Base-by-base conservation (phyloP, 1,139 yeast species). In the Zygosaccharomyces pseudobailii region DNA sequence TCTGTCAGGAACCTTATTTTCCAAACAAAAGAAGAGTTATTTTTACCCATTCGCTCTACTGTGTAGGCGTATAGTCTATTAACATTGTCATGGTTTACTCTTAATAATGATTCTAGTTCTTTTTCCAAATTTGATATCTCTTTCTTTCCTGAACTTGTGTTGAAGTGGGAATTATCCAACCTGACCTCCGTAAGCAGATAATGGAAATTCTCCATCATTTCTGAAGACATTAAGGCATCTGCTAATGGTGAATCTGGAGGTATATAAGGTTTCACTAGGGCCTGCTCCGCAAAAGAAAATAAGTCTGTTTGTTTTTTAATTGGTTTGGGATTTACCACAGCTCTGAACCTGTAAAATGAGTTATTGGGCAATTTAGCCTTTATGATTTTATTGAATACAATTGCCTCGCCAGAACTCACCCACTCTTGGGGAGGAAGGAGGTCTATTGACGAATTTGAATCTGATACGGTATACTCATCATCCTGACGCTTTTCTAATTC, bases 251-350 rank as follows among this genome's bases (percentile, higher is more conserved):
- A 63, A 23, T 64, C 68, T 2, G 75, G 69, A 5, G 75, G 71
- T 2, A 85, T 64, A 55, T 76, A 82, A 0, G 97, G 97, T 57
- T 79, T 82, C 0, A 89, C 97, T 28, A 89, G 68, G 52, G 71
- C 82, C 57, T 84, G 92, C 4, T 70, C 69, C 1, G 89, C 78
- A 67, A 69, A 63, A 7, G 75, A 70, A 49, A 84, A 59, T 45
- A 82, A 56, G 49, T 84, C 87, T 9, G 71, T 66, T 10, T 79
- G 73, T 13, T 59, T 31, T 31, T 71, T 68, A 27, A 80, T 71
- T 2, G 80, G 80, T 36, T 79, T 73, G 48, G 85, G 80, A 7
- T 85, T 85, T 35, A 78, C 74, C 0, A 92, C 89, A 0, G 94
- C 85, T 54, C 79, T 76, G 65, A 90, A 92, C 51, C 72, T 75